Conservation (phyloP, 2,329 filamentous ascomycete genomes). For the Sporothrix brasiliensis region DNA sequence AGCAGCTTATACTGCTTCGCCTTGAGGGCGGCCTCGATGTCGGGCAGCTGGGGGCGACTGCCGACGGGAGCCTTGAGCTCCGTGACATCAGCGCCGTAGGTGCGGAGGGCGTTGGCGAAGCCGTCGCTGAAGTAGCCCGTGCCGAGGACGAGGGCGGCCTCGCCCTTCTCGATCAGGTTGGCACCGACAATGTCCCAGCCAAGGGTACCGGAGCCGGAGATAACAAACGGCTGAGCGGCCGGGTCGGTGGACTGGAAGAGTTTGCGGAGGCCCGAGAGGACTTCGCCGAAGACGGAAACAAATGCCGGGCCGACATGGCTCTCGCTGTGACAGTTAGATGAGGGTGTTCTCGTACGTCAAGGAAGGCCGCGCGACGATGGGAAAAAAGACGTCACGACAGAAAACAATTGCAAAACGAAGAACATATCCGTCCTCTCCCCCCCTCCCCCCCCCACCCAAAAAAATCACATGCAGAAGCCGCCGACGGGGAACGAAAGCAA, state of each 20-base stretch:
- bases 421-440: not conserved
- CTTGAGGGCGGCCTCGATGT: slow-evolving; percentile 85
- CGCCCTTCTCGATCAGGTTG: slow-evolving; percentile 86
- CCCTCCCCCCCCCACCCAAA: not conserved
- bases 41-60: slow-evolving; percentile 78
- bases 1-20: slow-evolving; percentile 92
- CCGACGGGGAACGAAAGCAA: slow-evolving; percentile 19
- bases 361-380: too few relatives aligned
- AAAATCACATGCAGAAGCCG: slow-evolving; percentile 18
- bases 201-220: slow-evolving; percentile 91
- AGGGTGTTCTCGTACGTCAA: not conserved
- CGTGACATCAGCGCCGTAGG: slow-evolving; percentile 87
- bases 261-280: slow-evolving; percentile 82
- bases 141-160: slow-evolving; percentile 89
- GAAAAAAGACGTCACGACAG: too few relatives aligned
- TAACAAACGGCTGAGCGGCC: slow-evolving; percentile 83
- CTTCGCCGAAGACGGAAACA: slow-evolving; percentile 87
- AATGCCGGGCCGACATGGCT: slow-evolving; percentile 90
- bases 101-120: slow-evolving; percentile 87
- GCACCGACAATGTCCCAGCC: slow-evolving; percentile 97
- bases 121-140: slow-evolving; percentile 97
- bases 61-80: slow-evolving; percentile 89
- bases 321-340: slow-evolving; percentile 62
- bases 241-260: slow-evolving; percentile 90
- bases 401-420: not conserved